Conservation (phyloP, 2,329 filamentous ascomycete species). For the Talaromyces sp. region DNA sequence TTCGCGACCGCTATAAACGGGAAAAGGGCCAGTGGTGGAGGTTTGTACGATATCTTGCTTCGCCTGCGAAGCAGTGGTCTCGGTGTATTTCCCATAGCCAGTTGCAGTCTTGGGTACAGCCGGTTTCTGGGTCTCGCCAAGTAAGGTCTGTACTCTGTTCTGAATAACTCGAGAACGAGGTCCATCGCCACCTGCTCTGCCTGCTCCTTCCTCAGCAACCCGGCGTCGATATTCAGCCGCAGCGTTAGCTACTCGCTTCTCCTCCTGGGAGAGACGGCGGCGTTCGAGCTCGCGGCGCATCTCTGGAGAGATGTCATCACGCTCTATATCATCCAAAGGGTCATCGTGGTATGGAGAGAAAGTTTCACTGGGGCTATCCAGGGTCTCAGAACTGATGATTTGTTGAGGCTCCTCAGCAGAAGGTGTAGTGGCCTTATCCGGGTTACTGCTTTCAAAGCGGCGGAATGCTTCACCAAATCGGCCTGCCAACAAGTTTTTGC, state of each 20-base stretch:
- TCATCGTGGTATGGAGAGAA: conserved; percentile 17
- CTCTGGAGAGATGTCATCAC: conserved; percentile 78
- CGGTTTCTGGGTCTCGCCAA: conserved; percentile 72
- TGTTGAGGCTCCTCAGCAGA: conserved; percentile 51
- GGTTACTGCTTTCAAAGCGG: conserved; percentile 71
- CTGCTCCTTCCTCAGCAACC: conserved; percentile 63
- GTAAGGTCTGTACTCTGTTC: conserved; percentile 80
- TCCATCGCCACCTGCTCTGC: conserved; percentile 53
- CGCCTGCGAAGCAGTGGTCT: conserved; percentile 47
- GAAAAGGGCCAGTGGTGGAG: conserved; percentile 15
- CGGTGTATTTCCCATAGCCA: conserved; percentile 87
- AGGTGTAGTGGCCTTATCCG: conserved; percentile 37
- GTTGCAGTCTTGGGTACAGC: conserved; percentile 71
- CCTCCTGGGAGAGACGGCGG: conserved; percentile 78
- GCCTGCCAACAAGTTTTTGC: conserved; percentile 81
- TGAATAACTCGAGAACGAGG: conserved; percentile 81
- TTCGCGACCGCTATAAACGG: conserved; percentile 21
- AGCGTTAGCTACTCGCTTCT: conserved; percentile 83
- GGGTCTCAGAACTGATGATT: conserved; percentile 75
- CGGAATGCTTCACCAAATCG: conserved; percentile 95
- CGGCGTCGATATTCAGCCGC: conserved; percentile 84
- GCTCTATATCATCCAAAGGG: conserved; percentile 66
- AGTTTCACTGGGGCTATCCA: conserved; percentile 65
- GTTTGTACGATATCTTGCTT: conserved; percentile 35
- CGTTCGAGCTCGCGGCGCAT: conserved; percentile 89